Evolutionary conservation across 2,329 filamentous ascomycete genomes (phyloP), one percentile per base, ranked within the genome.

Genomic region (Sarocladiaceae sp.): DNA sequence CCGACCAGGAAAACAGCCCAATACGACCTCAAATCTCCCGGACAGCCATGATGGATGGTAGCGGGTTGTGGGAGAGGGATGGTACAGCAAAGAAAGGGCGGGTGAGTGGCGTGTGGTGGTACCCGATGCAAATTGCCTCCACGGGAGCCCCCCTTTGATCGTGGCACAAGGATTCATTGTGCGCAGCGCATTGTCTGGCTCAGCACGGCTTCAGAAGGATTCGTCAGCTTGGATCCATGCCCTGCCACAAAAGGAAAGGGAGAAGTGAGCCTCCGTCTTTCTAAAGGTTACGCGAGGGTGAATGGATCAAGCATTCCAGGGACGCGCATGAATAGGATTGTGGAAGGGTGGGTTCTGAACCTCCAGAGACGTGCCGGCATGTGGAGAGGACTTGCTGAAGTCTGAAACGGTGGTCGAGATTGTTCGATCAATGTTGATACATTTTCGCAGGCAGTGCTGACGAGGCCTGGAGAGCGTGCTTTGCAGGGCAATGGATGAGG

Each of bases 351-450:
- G n/a, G n/a, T n/a, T n/a, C n/a, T n/a, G n/a, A n/a, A n/a, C n/a
- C n/a, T n/a, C n/a, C n/a, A n/a, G n/a, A n/a, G n/a, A 15, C 16
- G 33, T 15, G 33, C 16, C 13, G 33, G 33, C 33, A 35, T 39
- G 34, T n/a, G 20, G 34, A 15, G n/a, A n/a, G n/a, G n/a, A n/a
- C n/a, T n/a, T n/a, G n/a, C n/a, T n/a, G n/a, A n/a, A n/a, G 6
- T 39, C 19, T 39, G 34, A 39, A 39, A 39, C 34, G 4, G 34
- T 39, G 19, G 34, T 19, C 26, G 19, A 39, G n/a, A n/a, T n/a
- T n/a, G n/a, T n/a, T n/a, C n/a, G n/a, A n/a, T n/a, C n/a, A 39
- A 16, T 39, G 34, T 24, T 21, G 10, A 24, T 24, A 39, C 6
- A 19, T 15, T n/a, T 23, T 12, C 18, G 23, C 19, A n/a, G n/a